Evolutionary conservation across 2,329 filamentous ascomycete genomes (phyloP), one percentile per base, ranked within the genome.

Genomic region (Colletotrichum brevisporum): DNA sequence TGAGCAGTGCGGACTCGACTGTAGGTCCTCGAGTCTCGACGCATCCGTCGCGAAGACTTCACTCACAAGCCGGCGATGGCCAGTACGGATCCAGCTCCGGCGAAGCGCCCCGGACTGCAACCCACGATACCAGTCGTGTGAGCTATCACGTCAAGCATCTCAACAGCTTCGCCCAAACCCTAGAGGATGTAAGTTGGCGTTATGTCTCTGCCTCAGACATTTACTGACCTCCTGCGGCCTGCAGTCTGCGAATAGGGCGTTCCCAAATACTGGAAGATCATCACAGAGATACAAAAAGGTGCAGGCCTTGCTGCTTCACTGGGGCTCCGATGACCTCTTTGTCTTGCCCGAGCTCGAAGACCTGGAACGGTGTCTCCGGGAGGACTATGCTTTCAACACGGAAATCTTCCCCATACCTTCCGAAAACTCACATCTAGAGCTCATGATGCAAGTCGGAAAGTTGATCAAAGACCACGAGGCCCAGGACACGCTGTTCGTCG

Each of bases 61-160:
- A 63, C 67, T 70, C 67, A 70, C 64, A 70, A 27, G 41, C 47
- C 31, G 67, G 54, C n/a, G 15, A 68, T 70, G 64, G 24, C 63
- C 78, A 85, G 82, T 85, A 84, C 73, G 82, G 82, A 72, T 84
- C 83, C 21, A 81, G 78, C 72, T 75, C 76, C 68, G 80, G 78
- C 47, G 81, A 83, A 62, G 77, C 73, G n/a, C 76, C 79, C 27
- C 78, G 80, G 9, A 75, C 82, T 18, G 79, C 86, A 21, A 89
- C 87, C 15, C 87, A 89, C 74, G 87, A 89, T 74, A 86, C 84
- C 53, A 87, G 86, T 73, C 85, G 87, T 50, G 85, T 88, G 4
- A 88, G 80, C 78, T 89, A 86, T 70, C 87, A 89, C 75, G 83
- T 89, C 59, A 88, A 88, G 76, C 82, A 88, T 67, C 80, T 89